Evolutionary conservation across 768 basidiomycete genomes (phyloP), one percentile per base, ranked within the genome.

Genomic region (Leccinum pellstonianum): DNA sequence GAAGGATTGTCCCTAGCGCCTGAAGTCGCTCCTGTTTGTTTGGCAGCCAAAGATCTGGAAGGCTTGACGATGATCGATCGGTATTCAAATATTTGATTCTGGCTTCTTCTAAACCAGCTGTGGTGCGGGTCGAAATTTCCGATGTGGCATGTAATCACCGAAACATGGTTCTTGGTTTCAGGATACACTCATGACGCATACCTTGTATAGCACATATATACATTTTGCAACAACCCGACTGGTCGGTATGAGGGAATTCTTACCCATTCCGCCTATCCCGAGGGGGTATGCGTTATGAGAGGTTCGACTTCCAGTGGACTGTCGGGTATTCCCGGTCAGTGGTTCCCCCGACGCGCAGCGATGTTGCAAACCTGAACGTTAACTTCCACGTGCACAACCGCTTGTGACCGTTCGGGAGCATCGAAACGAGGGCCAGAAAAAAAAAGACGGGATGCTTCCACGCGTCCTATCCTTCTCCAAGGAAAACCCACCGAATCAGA

Each of bases 71-170:
- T 46, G 43, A 46, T 46, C 43, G 43, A 46, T 46, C 43, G 19
- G 43, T 46, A 19, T 46, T 46, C 43, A 46, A 46, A 10, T 19
- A 9, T 46, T 23, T 19, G 12, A 15, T 54, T 19, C 14, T 37
- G 31, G 31, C 27, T 25, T 58, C 57, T 47, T 46, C 19, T 46
- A 47, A 55, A 41, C 10, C 14, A 17, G 29, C 19, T 29, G 14
- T 23, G 43, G 54, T 25, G 54, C 25, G 17, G 48, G 10, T 29
- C 5, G 27, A 41, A 41, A 43, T 51, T 58, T 31, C 46, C 48
- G 41, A 33, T 14, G 19, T 57, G 48, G 46, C 48, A 58, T 51
- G 55, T 70, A 58, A 68, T 65, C 57, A 49, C 66, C 67, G 68
- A 57, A 10, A 15, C 47, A n/a, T 19, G 41, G n/a, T 46, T 19